A percentile compares a stretch with the other conserved stretches of the same genome.
Evolutionary conservation across 2,329 filamentous ascomycete genomes (phyloP).

Genomic region (Endothia cerciana): DNA sequence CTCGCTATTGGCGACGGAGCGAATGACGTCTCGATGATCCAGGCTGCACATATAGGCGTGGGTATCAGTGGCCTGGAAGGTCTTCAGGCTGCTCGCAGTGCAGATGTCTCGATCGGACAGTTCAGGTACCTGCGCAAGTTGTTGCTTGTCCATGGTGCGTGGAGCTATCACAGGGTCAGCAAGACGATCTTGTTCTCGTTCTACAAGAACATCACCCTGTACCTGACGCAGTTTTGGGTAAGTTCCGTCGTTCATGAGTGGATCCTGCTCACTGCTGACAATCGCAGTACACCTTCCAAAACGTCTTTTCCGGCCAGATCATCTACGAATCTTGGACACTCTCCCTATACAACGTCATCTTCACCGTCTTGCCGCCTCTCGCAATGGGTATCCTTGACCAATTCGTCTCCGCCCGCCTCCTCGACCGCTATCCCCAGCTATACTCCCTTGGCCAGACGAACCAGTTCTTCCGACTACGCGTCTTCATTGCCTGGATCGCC

Average conservation of each 20-base stretch:
- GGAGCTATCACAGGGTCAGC: constrained; percentile 96
- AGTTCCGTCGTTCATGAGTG: constrained; percentile 39
- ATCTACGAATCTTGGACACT: constrained; percentile 99
- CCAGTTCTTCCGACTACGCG: constrained; percentile 89
- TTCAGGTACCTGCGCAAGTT: constrained; percentile 95
- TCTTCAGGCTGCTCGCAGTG: constrained; percentile 92
- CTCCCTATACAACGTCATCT: constrained; percentile 99
- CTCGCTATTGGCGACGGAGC: constrained; percentile 96
- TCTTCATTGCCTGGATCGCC: constrained; percentile 88
- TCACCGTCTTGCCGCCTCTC: constrained; percentile 90
- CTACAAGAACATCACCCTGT: constrained; percentile 98
- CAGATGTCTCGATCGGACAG: constrained; percentile 93
- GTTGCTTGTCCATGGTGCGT: constrained; percentile 90
- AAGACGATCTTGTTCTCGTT: constrained; percentile 98
- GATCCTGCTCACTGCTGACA: constrained; percentile 33
- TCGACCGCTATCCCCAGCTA: constrained; percentile 95
- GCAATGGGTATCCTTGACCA: constrained; percentile 97
- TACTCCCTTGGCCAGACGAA: constrained; percentile 94
- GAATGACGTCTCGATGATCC: constrained; percentile 99
- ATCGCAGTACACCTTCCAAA: constrained; percentile 89
- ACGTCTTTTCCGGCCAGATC: constrained; percentile 94
- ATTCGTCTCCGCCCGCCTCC: constrained; percentile 89
- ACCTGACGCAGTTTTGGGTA: constrained; percentile 99
- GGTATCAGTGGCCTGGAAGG: constrained; percentile 97
- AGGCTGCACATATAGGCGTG: constrained; percentile 95